phyloP scores from a whole-genome alignment of 345 rosid genomes.

The Trapa bicornis region DNA sequence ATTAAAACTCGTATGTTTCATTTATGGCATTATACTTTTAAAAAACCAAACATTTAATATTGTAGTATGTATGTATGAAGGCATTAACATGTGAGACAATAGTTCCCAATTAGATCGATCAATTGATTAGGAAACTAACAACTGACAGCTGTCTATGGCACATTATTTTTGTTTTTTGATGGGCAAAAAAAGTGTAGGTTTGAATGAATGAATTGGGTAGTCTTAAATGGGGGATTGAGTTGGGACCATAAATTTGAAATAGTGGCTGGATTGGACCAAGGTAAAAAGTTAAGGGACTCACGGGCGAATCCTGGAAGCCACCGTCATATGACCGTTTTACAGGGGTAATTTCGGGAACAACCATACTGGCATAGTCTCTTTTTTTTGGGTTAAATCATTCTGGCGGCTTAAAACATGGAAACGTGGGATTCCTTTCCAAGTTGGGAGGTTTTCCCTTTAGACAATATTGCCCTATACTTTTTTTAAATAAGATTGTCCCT shows the following conservation, averaged over 20 bases:
- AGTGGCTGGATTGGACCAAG: neutral
- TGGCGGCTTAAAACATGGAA: neutral
- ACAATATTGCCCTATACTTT: slow-evolving; percentile 1
- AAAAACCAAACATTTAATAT: no score
- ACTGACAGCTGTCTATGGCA: no score
- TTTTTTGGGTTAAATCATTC: neutral
- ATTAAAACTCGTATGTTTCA: no score
- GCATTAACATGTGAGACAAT: no score
- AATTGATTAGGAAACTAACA: no score
- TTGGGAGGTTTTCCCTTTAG: neutral
- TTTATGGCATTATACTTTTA: no score
- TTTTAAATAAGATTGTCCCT: neutral
- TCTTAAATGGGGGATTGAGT: neutral
- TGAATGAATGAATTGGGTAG: no score
- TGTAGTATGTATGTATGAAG: no score
- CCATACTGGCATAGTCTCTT: no score
- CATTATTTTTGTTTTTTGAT: no score
- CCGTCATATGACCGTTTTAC: neutral
- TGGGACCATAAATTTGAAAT: neutral
- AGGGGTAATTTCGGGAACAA: slow-evolving; percentile 7
- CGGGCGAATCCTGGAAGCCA: neutral
- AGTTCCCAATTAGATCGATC: no score
- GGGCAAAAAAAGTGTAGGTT: no score
- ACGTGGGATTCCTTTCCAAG: slow-evolving; percentile 3
- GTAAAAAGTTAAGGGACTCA: neutral